Base-by-base conservation (phyloP, 202 grass and related monocot species). In the Elaeis oleifera region DNA sequence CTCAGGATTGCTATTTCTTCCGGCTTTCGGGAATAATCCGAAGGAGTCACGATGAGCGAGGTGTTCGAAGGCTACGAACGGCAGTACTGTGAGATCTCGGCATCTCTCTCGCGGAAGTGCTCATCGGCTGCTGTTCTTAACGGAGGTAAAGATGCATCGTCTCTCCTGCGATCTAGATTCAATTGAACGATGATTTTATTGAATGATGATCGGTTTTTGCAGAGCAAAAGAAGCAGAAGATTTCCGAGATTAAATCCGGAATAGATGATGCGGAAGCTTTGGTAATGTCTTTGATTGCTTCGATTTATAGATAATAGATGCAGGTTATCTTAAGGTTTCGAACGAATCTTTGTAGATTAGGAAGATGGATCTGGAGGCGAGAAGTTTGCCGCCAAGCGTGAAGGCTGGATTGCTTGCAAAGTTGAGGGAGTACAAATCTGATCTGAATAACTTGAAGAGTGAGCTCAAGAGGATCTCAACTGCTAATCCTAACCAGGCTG, bases 311-410 rank as follows among this genome's bases (percentile, higher is more conserved):
- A 18, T 60, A 58, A 54, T 22, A n/a, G 20, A 11, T 50, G 21
- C 9, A 13, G 1, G 9, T 44, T 44, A 13, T 44, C 36, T 44
- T 44, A 44, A 44, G 2, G 36, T 13, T 44, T 44, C 36, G 36
- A 44, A 11, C 9, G 36, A 44, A 44, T 16, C 39, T 61, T 17
- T 65, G 26, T 64, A 96, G 92, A 88, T 96, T 68, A 82, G 84
- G 49, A 91, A 91, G 76, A 96, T 96, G 87, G 92, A 96, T 78
- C 74, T 86, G 63, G 92, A 96, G 73, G 87, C 84, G 63, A 89
- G 81, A 79, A 89, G 73, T 58, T 78, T 89, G 54, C 91, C 90
- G 62, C 91, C 84, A 15, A 97, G 87, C 13, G 21, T 89, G 9
- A 86, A 81, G 74, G 88, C 82, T 19, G 88, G 81, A 48, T 69